Base-by-base conservation (phyloP, 441 rosid species). In the Croton laevigatus region DNA sequence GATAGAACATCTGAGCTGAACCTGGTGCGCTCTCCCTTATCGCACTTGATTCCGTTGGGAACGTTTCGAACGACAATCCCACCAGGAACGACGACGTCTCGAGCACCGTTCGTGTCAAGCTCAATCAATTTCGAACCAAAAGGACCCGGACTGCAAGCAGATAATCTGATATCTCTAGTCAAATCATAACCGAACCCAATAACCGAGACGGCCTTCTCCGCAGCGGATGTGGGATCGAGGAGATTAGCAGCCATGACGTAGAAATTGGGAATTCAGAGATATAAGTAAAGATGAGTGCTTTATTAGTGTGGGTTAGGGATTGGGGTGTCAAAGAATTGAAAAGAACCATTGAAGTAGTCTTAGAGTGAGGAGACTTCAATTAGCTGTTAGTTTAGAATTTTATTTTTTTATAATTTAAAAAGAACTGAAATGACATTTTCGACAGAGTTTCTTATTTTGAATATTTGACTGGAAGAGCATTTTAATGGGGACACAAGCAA, bases 11-110 rank as follows among this genome's bases (percentile, higher is more conserved):
- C 97, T 64, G 98, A 87, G 66, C 85, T 77, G 42, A 91, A 79
- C 78, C 97, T 84, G 1, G 96, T 91, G 19, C 94, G 90, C 68
- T 94, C 97, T 77, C 97, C 98, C 73, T 94, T 94, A 63, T 94
- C 98, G 67, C 96, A 94, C 84, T 86, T 92, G 73, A 94, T 89
- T 37, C 82, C 88, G 59, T 71, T 70, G 4, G 91, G 78, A 52
- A 88, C 99, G 44, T 79, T 69, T 32, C 70, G 60, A 20, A 92
- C 96, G 40, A 94, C 83, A 62, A 82, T 78, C n/a, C 94, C 97
- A 4, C 93, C 94, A 1, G 97, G 97, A 74, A 94, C 62, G 54
- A 86, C 78, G 9, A 94, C 73, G 80, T 91, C 94, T 8, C 87
- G 77, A n/a, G 76, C 81, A 72, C 10, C 55, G 9, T 49, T 62